Evolutionary conservation across 177 flowering plant species (phyloP).

Genomic region (Tripterygium wilfordii): DNA sequence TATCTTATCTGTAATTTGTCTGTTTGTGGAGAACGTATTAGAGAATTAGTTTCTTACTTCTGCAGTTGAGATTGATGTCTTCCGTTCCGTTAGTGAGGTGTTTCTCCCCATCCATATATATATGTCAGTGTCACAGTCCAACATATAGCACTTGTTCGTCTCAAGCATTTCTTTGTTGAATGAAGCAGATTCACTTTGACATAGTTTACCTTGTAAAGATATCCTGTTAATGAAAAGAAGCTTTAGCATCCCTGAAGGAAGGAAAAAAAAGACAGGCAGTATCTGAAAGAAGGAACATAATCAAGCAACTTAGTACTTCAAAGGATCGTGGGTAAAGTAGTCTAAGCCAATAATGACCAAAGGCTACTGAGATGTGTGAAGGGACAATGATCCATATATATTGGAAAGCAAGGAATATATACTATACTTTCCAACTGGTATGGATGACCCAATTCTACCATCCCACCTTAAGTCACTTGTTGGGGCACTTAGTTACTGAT

Average conservation of each 20-base stretch:
- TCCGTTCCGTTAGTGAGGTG: constrained; percentile 55
- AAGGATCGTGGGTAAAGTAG: too few species aligned
- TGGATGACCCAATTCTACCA: too few species aligned
- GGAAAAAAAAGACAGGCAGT: background rate
- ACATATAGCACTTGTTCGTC: constrained; percentile 61
- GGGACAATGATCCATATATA: too few species aligned
- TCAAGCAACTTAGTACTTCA: too few species aligned
- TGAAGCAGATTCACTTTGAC: constrained; percentile 22
- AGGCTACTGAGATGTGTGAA: too few species aligned
- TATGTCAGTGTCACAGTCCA: constrained; percentile 60
- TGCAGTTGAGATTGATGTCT: constrained; percentile 45
- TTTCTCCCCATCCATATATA: constrained; percentile 84
- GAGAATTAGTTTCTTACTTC: constrained; percentile 42
- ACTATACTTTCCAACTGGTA: too few species aligned
- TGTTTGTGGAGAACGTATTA: too few species aligned
- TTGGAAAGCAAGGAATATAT: too few species aligned
- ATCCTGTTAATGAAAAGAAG: constrained; percentile 41
- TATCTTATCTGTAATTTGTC: too few species aligned
- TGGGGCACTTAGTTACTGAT: too few species aligned
- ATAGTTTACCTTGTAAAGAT: constrained; percentile 30
- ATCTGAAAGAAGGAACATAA: background rate
- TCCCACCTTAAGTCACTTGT: too few species aligned
- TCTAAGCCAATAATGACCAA: too few species aligned
- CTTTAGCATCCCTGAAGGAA: constrained; percentile 1
- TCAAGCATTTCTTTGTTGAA: constrained; percentile 50